Evolutionary conservation across 495 filamentous ascomycete genomes (phyloP), one percentile per base, ranked within the genome.

Genomic region (Penicillium simplicissimum): DNA sequence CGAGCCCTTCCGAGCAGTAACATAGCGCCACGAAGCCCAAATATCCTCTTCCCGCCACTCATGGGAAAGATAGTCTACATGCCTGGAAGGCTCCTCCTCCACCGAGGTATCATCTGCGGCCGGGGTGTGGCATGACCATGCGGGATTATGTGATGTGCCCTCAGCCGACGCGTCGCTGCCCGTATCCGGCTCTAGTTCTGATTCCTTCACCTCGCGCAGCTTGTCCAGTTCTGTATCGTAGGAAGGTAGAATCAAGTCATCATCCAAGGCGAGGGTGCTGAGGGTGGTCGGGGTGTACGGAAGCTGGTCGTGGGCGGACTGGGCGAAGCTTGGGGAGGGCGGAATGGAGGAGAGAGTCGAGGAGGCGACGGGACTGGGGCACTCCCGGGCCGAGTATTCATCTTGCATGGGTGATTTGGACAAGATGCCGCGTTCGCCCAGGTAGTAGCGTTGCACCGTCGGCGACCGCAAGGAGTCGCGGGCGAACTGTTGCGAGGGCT

Each of bases 1-100:
- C 45, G 89, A 82, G 31, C 85, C 86, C 69, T 87, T 83, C 61
- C 89, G 90, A 13, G 87, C 83, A 40, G 93, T 87, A 65, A 98
- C 91, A 75, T 94, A 92, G 59, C 92, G 87, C 95, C 95, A 98
- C 3, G 94, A 97, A 14, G 91, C 84, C 95, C 95, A 98, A 11
- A 98, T 96, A 74, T 98, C 95, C 74, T 97, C 94, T 76, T 98
- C 94, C 43, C 84, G 86, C 95, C 95, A 98, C 57, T 94, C 85
- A 67, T 98, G 90, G 36, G 94, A 96, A 6, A 98, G 82, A 71
- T 98, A 98, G 75, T 98, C 95, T 37, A 98, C 95, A 77, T 98
- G 95, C 35, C 91, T 81, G 13, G 91, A 93, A 25, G 95, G 95
- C 65, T 92, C 88, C 23, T 80, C 81, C 60, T 86, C 82, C 28